Evolutionary conservation across 495 filamentous ascomycete species (phyloP).

Genomic region (Penicillium dipodomyicola): DNA sequence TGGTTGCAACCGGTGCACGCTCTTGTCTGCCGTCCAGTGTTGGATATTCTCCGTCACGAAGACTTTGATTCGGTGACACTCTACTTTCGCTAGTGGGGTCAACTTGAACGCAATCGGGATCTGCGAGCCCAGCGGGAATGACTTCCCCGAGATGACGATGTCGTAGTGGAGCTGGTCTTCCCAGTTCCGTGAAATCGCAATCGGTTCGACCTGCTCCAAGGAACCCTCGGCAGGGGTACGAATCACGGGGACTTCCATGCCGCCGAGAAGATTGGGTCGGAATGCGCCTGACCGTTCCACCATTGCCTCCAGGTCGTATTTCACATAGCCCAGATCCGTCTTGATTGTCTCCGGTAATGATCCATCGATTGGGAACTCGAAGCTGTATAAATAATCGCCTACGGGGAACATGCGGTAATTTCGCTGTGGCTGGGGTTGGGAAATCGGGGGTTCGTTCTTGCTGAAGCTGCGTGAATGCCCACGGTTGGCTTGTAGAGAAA

Average conservation of each 20-base stretch:
- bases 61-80: conserved; percentile 94
- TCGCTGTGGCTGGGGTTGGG: conserved; percentile 68
- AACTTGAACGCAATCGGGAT: conserved; percentile 98
- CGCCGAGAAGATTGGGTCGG: conserved; percentile 81
- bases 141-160: conserved; percentile 98
- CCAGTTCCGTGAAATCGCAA: conserved; percentile 95
- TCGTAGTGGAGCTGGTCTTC: conserved; percentile 98
- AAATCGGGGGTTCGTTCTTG: conserved; percentile 65
- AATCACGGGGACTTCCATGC: conserved; percentile 81
- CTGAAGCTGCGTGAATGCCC: conserved; percentile 79
- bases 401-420: conserved; percentile 88
- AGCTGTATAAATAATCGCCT: conserved; percentile 90
- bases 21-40: conserved; percentile 85
- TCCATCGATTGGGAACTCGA: conserved; percentile 92
- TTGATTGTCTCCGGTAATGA: conserved; percentile 88
- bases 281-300: conserved; percentile 92
- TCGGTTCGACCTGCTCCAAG: conserved; percentile 90
- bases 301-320: conserved; percentile 83
- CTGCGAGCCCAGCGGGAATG: conserved; percentile 86
- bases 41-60: conserved; percentile 92
- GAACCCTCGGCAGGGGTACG: conserved; percentile 89
- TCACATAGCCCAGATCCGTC: conserved; percentile 82
- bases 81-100: conserved; percentile 92
- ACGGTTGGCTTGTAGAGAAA: conserved; percentile 76
- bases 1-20: conserved; percentile 81